Conservation (phyloP, 164 flowering plant genomes). For the Protea cynaroides region DNA sequence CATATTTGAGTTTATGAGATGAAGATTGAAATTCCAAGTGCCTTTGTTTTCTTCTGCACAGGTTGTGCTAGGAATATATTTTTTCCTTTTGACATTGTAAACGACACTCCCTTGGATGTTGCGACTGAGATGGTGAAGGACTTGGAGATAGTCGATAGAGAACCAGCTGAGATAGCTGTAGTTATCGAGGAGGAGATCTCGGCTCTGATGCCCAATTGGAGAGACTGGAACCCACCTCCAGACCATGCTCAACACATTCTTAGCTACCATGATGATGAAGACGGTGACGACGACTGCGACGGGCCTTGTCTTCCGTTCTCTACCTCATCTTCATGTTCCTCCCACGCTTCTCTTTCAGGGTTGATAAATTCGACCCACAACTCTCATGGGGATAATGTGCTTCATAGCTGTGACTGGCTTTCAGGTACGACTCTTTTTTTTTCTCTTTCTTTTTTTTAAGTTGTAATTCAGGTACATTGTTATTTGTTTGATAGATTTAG, state of each 20-base stretch:
- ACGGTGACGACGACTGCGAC: slow-evolving; percentile 20
- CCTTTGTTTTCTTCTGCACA: slow-evolving; percentile 7
- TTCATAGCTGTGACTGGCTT: slow-evolving; percentile 28
- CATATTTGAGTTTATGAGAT: too few species aligned
- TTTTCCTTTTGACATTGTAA: slow-evolving; percentile 61
- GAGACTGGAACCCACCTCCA: slow-evolving; percentile 16
- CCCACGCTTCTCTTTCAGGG: slow-evolving; percentile 42
- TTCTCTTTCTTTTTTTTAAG: background rate
- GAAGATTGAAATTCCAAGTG: too few species aligned
- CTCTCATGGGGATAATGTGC: slow-evolving; percentile 7
- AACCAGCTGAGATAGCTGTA: slow-evolving; percentile 62
- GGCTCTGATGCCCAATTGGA: slow-evolving; percentile 50
- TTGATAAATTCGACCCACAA: slow-evolving; percentile 17
- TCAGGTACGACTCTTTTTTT: slow-evolving; percentile 45
- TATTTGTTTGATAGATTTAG: too few species aligned
- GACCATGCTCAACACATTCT: slow-evolving; percentile 33
- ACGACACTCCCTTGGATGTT: slow-evolving; percentile 69
- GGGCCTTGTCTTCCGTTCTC: slow-evolving; percentile 33
- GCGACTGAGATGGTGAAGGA: slow-evolving; percentile 87
- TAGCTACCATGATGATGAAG: slow-evolving; percentile 32
- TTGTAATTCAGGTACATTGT: too few species aligned
- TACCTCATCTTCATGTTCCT: slow-evolving; percentile 42
- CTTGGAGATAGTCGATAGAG: slow-evolving; percentile 60
- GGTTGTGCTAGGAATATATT: slow-evolving; percentile 49
- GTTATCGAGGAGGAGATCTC: slow-evolving; percentile 70